Conservation (phyloP, 768 basidiomycete genomes). For the Paxillus involutus region DNA sequence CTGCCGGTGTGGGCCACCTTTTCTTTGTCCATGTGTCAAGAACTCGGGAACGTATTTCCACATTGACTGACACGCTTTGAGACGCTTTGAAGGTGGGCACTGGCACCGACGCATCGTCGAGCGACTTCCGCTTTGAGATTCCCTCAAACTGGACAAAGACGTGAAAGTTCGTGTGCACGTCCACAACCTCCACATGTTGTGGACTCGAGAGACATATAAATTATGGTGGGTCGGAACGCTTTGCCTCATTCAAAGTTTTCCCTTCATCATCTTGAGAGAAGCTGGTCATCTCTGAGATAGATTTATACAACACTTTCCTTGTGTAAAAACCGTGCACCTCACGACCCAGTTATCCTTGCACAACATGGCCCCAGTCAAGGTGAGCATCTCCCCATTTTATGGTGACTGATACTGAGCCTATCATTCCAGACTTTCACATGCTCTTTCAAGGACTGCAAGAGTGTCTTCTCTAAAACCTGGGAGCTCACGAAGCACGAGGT, state of each 20-base stretch:
- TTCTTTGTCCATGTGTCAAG: background rate
- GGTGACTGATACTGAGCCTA: background rate
- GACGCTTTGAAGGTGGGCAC: background rate
- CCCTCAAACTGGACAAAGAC: background rate
- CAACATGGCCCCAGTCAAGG: constrained; percentile 12
- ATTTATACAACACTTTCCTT: background rate
- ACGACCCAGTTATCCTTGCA: background rate
- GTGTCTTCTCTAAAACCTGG: constrained; percentile 12
- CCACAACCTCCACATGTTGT: constrained; percentile 4
- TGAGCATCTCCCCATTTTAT: background rate
- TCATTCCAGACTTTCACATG: constrained; percentile 14
- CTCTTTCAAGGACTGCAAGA: constrained; percentile 7
- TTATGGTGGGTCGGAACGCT: background rate
- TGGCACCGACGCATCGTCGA: background rate
- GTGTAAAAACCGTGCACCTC: background rate
- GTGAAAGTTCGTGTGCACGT: background rate
- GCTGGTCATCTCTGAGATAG: constrained; percentile 16
- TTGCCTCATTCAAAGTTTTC: background rate
- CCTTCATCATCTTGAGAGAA: constrained; percentile 5
- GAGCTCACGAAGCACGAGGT: constrained; percentile 24
- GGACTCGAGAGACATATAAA: constrained; percentile 13
- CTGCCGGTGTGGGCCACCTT: too few relatives aligned
- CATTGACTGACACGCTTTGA: background rate
- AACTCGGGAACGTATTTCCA: background rate
- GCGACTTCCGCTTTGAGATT: background rate